Evolutionary conservation across 2,329 filamentous ascomycete genomes (phyloP).

Genomic region (Penicillium hesseltinei): DNA sequence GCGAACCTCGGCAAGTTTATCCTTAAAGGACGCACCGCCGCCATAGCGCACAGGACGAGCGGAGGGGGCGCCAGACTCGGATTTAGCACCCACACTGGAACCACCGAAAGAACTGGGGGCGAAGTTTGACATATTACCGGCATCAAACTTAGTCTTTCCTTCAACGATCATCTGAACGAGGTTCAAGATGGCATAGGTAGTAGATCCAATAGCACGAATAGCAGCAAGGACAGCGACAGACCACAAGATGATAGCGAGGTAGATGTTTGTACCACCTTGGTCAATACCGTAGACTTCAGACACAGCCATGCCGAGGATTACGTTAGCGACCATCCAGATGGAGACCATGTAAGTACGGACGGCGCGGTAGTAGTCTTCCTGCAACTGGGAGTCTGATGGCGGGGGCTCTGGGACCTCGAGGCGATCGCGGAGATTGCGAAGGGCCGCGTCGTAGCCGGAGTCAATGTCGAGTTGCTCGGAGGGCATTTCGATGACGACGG

Average conservation of each 20-base stretch:
- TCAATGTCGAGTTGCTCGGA: conserved; percentile 98
- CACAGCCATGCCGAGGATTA: conserved; percentile 88
- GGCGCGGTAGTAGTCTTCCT: conserved; percentile 97
- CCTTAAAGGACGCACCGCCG: conserved; percentile 34
- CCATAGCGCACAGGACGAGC: conserved; percentile 30
- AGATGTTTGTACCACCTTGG: conserved; percentile 77
- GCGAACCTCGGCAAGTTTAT: conserved; percentile 36
- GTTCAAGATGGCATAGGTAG: conserved; percentile 80
- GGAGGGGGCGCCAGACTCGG: conserved; percentile 15
- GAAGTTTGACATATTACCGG: conserved; percentile 35
- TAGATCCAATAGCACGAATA: conserved; percentile 81
- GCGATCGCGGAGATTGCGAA: conserved; percentile 91
- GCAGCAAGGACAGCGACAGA: conserved; percentile 79
- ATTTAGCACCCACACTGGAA: conserved; percentile 21
- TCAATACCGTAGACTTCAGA: conserved; percentile 76
- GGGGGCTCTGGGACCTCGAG: conserved; percentile 70
- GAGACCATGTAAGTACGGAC: conserved; percentile 98
- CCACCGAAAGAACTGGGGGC: conserved; percentile 25
- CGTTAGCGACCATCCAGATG: conserved; percentile 89
- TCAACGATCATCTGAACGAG: conserved; percentile 81
- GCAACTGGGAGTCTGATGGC: conserved; percentile 73
- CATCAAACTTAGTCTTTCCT: conserved; percentile 66
- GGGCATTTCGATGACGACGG: conserved; percentile 95
- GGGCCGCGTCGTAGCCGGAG: conserved; percentile 92
- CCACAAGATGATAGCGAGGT: conserved; percentile 93